Conservation (phyloP, 1,284 basidiomycete species). For the Ustilago bromivora region DNA sequence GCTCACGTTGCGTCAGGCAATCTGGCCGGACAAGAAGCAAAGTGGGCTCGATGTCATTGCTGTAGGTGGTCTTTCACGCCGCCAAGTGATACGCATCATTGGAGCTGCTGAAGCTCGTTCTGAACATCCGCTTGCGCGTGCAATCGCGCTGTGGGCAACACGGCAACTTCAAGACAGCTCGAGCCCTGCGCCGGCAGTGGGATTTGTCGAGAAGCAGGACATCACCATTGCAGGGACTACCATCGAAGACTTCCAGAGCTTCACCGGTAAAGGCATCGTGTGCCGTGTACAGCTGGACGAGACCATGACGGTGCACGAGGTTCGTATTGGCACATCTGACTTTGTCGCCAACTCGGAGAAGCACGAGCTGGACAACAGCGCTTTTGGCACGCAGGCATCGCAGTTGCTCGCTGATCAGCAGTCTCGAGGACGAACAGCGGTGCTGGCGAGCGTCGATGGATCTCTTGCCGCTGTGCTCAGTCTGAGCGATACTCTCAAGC, state of each 20-base stretch:
- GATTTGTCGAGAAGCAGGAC: conserved; percentile 4
- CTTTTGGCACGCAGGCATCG: conserved; percentile 21
- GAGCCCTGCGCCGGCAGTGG: neutral
- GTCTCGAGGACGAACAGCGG: conserved; percentile 58
- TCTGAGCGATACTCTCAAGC: conserved; percentile 64
- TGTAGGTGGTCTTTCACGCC: conserved; percentile 35
- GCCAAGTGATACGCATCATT: conserved; percentile 74
- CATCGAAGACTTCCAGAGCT: conserved; percentile 79
- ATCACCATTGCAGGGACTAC: conserved; percentile 71
- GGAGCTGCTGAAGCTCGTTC: conserved; percentile 88
- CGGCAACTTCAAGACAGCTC: conserved; percentile 72
- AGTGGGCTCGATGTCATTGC: conserved; percentile 28
- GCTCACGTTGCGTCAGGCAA: conserved; percentile 78
- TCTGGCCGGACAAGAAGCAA: conserved; percentile 77
- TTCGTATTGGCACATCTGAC: conserved; percentile 59
- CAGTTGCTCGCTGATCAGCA: conserved; percentile 48
- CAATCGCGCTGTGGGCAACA: conserved; percentile 81
- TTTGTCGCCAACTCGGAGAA: conserved; percentile 33
- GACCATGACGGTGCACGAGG: conserved; percentile 50
- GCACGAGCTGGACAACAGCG: conserved; percentile 14
- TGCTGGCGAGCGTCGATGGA: conserved; percentile 62
- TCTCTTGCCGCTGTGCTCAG: conserved; percentile 52
- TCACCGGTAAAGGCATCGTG: conserved; percentile 87
- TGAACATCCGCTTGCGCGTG: conserved; percentile 95
- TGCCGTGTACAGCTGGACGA: conserved; percentile 51